Percentiles rank a stretch among this genome's conserved stretches.
Evolutionary conservation across 1,284 basidiomycete species (phyloP).

Genomic region (Puccinia coronata): DNA sequence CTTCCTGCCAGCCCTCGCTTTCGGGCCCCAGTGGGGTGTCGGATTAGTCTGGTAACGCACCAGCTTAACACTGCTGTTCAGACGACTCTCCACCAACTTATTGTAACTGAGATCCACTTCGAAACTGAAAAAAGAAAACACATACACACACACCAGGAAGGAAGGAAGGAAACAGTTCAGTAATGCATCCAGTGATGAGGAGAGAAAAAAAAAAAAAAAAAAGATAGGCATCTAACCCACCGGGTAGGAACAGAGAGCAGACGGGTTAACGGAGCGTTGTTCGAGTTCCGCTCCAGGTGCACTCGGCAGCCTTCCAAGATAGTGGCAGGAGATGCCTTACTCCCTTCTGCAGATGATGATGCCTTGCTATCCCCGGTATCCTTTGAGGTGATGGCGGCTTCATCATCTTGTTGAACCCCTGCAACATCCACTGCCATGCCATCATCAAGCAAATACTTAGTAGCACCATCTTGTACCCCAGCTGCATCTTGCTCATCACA

Average conservation of each 20-base stretch:
- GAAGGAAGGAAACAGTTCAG: background rate
- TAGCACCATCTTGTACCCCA: too few species aligned
- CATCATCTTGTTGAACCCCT: too few species aligned
- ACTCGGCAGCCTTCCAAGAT: background rate
- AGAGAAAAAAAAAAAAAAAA: background rate
- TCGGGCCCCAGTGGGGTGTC: conserved; percentile 85
- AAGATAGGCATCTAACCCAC: conserved; percentile 50
- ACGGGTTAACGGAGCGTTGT: background rate
- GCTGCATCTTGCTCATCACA: background rate
- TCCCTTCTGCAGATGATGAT: background rate
- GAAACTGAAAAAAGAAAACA: conserved; percentile 24
- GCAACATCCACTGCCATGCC: too few species aligned
- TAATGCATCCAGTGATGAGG: too few species aligned
- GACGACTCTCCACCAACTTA: conserved; percentile 65
- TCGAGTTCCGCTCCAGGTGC: background rate
- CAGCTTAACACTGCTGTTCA: conserved; percentile 67
- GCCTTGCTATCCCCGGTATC: background rate
- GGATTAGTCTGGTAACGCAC: conserved; percentile 93
- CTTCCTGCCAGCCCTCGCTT: conserved; percentile 54
- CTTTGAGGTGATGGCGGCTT: background rate
- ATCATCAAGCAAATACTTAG: too few species aligned
- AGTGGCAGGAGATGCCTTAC: background rate
- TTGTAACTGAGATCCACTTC: conserved; percentile 65
- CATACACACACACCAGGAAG: background rate
- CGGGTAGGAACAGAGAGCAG: conserved; percentile 52